Conservation (phyloP, 176 grass and related monocot genomes). For the Phoenix roebelenii region DNA sequence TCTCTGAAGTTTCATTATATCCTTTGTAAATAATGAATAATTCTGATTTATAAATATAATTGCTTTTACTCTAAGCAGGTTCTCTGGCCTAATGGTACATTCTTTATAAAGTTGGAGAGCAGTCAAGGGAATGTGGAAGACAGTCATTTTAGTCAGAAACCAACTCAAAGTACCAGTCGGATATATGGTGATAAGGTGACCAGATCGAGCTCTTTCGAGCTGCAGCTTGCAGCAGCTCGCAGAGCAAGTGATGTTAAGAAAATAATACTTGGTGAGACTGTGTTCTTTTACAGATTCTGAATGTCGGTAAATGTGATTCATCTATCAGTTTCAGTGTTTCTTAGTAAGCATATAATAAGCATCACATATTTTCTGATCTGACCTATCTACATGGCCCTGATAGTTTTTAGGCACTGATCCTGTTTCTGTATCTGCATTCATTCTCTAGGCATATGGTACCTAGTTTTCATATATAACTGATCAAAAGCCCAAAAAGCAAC, state of each 20-base stretch:
- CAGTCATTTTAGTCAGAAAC: conserved; percentile 26
- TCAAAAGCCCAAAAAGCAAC: no score
- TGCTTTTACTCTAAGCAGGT: conserved; percentile 26
- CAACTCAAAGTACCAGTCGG: conserved; percentile 30
- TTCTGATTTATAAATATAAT: no score
- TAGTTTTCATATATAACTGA: no score
- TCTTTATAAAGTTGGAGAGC: conserved; percentile 70
- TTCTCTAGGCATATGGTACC: no score
- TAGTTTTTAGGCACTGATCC: no score
- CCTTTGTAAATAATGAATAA: no score
- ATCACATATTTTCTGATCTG: no score
- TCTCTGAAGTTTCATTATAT: no score
- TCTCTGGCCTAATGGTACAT: conserved; percentile 83
- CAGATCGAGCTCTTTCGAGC: conserved; percentile 37
- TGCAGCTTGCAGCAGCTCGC: conserved; percentile 73
- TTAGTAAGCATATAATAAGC: no score
- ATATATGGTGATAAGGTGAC: conserved; percentile 30
- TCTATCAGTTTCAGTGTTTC: no score
- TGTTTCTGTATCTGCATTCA: no score
- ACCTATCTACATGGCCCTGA: no score
- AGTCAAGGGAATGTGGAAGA: conserved; percentile 36
- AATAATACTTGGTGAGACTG: conserved; percentile 70
- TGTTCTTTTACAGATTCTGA: conserved; percentile 8
- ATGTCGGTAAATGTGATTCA: not conserved
- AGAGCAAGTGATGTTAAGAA: conserved; percentile 97